These are phyloP conservation scores for Pleurostoma richardsiae DNA, from an alignment of 2,329 filamentous ascomycete species.

Conservation along the genomic window DNA sequence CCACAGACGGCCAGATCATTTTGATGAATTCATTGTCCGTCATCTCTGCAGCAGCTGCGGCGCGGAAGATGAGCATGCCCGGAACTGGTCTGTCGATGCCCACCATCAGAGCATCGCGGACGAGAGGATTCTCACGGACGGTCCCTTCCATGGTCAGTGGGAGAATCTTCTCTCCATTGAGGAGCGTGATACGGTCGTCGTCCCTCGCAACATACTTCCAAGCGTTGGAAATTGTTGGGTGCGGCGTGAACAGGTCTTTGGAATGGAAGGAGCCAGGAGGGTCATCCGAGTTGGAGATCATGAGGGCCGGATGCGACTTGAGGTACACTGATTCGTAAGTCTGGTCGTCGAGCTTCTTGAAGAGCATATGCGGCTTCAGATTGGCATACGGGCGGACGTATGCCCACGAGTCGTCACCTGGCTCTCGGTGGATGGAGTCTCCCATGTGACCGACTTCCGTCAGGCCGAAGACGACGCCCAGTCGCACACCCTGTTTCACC, in stretches of 20 bases:
- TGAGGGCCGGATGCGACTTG: conserved; percentile 24
- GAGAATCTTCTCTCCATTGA: conserved; percentile 43
- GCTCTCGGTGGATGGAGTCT: conserved; percentile 31
- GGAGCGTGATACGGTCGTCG: conserved; percentile 34
- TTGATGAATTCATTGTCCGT: conserved; percentile 2
- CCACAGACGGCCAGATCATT: conserved; percentile 2
- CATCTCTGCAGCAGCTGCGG: background rate
- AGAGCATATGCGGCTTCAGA: conserved; percentile 26
- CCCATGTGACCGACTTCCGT: conserved; percentile 36
- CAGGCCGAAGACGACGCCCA: conserved; percentile 34
- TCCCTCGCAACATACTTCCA: conserved; percentile 29
- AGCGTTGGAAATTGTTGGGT: conserved; percentile 23
- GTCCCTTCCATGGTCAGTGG: conserved; percentile 38
- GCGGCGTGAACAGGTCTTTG: conserved; percentile 26
- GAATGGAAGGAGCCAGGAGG: conserved; percentile 29
- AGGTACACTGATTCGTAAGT: conserved; percentile 27
- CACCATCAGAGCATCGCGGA: background rate
- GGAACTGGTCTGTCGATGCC: background rate
- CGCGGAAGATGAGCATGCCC: background rate
- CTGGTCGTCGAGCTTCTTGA: conserved; percentile 27
- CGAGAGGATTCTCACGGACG: conserved; percentile 1
- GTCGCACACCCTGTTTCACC: conserved; percentile 25
- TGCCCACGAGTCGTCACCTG: conserved; percentile 32
- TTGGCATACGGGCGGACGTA: conserved; percentile 32
- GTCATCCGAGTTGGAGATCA: conserved; percentile 25